Evolutionary conservation across 805 yeast genomes (phyloP), one percentile per base, ranked within the genome.

Genomic region (Candida parachauliodes): DNA sequence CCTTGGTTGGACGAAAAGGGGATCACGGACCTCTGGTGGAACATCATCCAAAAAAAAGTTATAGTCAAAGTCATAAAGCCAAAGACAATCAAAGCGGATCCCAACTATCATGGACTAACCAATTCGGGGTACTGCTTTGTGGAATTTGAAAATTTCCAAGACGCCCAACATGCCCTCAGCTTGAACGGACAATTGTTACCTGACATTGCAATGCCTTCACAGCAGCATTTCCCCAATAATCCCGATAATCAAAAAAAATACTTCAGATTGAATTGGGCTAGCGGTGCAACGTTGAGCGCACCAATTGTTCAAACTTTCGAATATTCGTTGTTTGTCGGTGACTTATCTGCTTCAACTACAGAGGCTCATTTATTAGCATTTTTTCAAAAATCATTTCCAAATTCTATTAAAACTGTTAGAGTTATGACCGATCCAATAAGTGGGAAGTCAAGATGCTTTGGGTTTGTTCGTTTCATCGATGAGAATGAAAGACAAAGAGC

Each of bases 401-500:
- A 65, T 36, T 75, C 86, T 7, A 82, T 84, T 27, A 83, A 82
- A 49, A 83, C 93, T 2, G 93, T 84, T 5, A 65, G 93, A 42
- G 91, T 84, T 8, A 84, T 84, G 91, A 83, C 93, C 0, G 91
- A 84, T 53, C 93, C 93, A 2, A 74, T 84, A 5, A 74, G 83
- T 10, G 89, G 89, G 0, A 74, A 81, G 20, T 80, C 88, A 2
- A 67, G 91, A 46, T 82, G 93, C 50, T 83, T 83, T 60, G 93
- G 93, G 0, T 84, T 84, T 59, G 88, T 84, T 19, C 65, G 94
- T 44, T 84, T 84, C 54, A 74, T 83, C 16, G 77, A 76, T 47
- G 88, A 82, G 45, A 72, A 64, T 28, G 91, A 83, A 49, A 70
- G 91, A 49, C 74, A 75, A 39, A 57, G 79, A 25, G 91, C 93